phyloP scores from a whole-genome alignment of 805 yeast species.

The Kurtzmaniella fragi region DNA sequence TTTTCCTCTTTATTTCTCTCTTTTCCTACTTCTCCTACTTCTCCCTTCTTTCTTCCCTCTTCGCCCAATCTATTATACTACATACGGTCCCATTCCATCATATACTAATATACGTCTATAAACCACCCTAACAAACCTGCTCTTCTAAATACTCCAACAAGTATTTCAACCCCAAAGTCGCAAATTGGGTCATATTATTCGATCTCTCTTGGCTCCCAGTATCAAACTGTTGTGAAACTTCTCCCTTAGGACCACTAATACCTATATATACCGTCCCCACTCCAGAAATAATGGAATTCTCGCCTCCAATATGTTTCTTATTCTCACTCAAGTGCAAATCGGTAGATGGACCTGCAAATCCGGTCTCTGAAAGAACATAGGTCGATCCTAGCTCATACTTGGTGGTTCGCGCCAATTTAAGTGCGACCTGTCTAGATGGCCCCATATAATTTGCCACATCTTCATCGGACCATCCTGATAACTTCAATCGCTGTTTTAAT shows the following conservation, averaged over 20 bases:
- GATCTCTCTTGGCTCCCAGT: slow-evolving; percentile 54
- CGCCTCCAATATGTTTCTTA: slow-evolving; percentile 9
- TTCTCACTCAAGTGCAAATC: slow-evolving; percentile 34
- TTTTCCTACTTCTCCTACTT: no score
- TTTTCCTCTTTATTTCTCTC: no score
- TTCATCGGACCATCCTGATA: slow-evolving; percentile 72
- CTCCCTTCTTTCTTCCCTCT: no score
- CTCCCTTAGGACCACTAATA: slow-evolving; percentile 59
- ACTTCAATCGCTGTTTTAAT: slow-evolving; percentile 63
- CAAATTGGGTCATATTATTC: slow-evolving; percentile 72
- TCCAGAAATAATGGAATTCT: slow-evolving; percentile 19
- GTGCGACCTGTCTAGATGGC: slow-evolving; percentile 71
- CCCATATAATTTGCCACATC: slow-evolving; percentile 76
- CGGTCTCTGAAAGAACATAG: slow-evolving; percentile 78
- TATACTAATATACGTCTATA: no score
- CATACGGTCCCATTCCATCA: no score
- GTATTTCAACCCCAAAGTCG: slow-evolving; percentile 58
- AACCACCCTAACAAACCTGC: no score
- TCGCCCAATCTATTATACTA: no score
- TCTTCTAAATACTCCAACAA: slow-evolving; percentile 45
- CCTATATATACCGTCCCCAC: slow-evolving; percentile 73
- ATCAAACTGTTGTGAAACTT: slow-evolving; percentile 38
- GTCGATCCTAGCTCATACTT: slow-evolving; percentile 79
- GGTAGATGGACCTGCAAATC: slow-evolving; percentile 75
- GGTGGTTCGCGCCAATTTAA: slow-evolving; percentile 72